These are phyloP conservation scores for Austroboletus eburneus DNA, from an alignment of 768 basidiomycete species.

Conservation along the genomic window DNA sequence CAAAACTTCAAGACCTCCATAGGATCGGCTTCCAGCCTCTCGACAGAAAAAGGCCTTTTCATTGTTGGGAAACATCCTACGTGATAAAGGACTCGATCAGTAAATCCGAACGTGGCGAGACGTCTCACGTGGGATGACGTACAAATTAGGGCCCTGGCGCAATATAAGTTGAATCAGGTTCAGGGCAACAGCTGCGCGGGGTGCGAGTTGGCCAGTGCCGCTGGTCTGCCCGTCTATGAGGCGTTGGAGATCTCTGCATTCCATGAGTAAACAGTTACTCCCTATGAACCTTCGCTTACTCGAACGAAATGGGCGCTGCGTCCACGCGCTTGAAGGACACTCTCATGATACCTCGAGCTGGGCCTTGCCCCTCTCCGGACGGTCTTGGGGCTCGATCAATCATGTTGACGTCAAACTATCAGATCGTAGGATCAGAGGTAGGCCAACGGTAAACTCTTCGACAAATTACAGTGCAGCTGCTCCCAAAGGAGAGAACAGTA, in stretches of 20 bases:
- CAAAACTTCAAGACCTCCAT: constrained; percentile 40
- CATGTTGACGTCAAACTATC: constrained; percentile 37
- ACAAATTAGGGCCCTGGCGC: constrained; percentile 46
- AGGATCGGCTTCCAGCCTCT: constrained; percentile 22
- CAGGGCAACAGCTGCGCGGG: constrained; percentile 33
- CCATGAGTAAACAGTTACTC: background rate
- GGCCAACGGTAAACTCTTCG: background rate
- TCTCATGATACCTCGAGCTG: constrained; percentile 10
- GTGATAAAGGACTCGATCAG: background rate
- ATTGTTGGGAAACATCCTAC: constrained; percentile 43
- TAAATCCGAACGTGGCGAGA: background rate
- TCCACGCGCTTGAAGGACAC: constrained; percentile 37
- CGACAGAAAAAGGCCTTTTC: constrained; percentile 42
- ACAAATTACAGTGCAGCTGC: constrained; percentile 24
- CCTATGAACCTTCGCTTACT: constrained; percentile 20
- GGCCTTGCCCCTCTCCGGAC: too few species aligned
- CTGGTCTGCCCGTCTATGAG: constrained; percentile 31
- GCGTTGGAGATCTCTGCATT: constrained; percentile 20
- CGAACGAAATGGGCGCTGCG: constrained; percentile 34
- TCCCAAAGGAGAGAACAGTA: constrained; percentile 27
- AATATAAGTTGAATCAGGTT: constrained; percentile 49
- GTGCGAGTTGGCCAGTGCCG: constrained; percentile 18
- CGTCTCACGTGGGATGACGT: constrained; percentile 11
- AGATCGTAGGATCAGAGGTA: background rate
- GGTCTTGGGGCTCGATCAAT: constrained; percentile 20